Evolutionary conservation across 129 eudicot species (phyloP), one percentile per base, ranked within the genome.

Genomic region (Rutidosis leptorrhynchoides): DNA sequence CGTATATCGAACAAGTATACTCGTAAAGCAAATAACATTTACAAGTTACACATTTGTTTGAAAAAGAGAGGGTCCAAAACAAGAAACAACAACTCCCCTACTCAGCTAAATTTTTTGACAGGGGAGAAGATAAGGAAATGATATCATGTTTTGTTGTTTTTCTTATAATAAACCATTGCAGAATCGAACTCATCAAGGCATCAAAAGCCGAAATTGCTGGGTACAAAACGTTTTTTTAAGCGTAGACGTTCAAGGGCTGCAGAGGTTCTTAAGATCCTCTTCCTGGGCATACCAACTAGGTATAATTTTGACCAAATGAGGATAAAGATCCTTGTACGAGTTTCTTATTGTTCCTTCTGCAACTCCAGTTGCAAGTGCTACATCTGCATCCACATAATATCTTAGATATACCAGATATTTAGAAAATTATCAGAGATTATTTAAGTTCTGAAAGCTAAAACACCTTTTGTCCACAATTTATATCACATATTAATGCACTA

Each of bases 241-340:
- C 73, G 17, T 69, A 17, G 11, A 49, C 3, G 66, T 70, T 87
- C 73, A 87, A 63, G 95, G 97, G 79, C 84, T 87, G 83, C 75
- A 75, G n/a, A 90, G 90, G 72, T 87, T 91, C 85, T 83, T 91
- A 33, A 91, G 83, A 68, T 90, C 95, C 68, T 80, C 86, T 69
- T 87, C 97, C 66, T 87, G 86, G 16, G 95, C 89, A 79, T 84
- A 90, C 95, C 97, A 90, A 32, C 62, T 76, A 1, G 97, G 97
- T 64, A 90, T 85, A 9, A 90, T 87, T 83, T 87, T 87, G 0
- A 79, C 74, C 58, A 87, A 81, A 69, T 90, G 97, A 60, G 93
- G 97, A 62, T 82, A 79, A 30, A 87, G 76, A 73, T 87, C 95
- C 82, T 87, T 90, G 79, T 75, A 90, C 0, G 95, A 81, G 74